Conservation (phyloP, 768 basidiomycete species). For the Podaxis pistillaris region DNA sequence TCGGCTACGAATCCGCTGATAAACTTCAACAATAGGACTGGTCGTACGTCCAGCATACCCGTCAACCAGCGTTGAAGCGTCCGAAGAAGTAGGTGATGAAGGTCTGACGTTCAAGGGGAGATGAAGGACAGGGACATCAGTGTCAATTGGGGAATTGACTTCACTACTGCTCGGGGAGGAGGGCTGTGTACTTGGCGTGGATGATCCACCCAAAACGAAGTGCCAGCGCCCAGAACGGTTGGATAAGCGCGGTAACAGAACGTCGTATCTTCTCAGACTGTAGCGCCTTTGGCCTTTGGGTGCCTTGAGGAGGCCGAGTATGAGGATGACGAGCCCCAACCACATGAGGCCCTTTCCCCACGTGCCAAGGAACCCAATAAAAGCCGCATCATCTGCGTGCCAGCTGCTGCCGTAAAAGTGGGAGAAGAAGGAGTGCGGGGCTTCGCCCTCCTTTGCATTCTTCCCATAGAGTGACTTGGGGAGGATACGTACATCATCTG, state of each 20-base stretch:
- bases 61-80: conserved; percentile 43
- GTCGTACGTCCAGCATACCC: conserved; percentile 37
- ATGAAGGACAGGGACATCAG: conserved; percentile 56
- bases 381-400: conserved; percentile 98
- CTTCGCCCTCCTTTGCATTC: conserved; percentile 80
- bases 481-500: conserved; percentile 79
- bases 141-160: conserved; percentile 43
- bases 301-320: conserved; percentile 64
- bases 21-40: conserved; percentile 51
- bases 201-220: conserved; percentile 64
- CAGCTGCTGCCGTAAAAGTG: conserved; percentile 98
- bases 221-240: conserved; percentile 68
- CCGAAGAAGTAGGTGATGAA: conserved; percentile 54
- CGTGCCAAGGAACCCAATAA: conserved; percentile 86
- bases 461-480: conserved; percentile 99
- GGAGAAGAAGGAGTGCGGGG: conserved; percentile 91
- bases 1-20: conserved; percentile 57
- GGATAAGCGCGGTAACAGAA: conserved; percentile 73
- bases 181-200: conserved; percentile 30
- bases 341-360: conserved; percentile 92
- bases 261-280: conserved; percentile 66
- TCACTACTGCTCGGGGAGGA: conserved; percentile 40
- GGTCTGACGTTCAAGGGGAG: conserved; percentile 60
- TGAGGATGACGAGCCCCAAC: conserved; percentile 69
- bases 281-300: conserved; percentile 57